These are phyloP conservation scores for Emergomyces africanus DNA, from an alignment of 2,329 filamentous ascomycete genomes.

Conservation along the genomic window DNA sequence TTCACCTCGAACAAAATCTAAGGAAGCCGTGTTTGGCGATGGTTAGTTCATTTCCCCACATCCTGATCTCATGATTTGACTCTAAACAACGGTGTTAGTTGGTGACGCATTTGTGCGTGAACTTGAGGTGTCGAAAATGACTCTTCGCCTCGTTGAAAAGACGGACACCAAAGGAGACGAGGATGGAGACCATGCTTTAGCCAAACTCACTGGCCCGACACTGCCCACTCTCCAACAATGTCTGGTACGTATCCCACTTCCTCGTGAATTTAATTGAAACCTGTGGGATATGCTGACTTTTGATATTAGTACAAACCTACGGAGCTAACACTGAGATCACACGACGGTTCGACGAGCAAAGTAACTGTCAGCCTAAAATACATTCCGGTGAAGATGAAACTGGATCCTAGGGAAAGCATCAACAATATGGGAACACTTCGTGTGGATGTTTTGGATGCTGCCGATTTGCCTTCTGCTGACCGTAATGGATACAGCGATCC, in stretches of 20 bases:
- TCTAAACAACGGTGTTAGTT: constrained; percentile 32
- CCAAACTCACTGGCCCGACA: constrained; percentile 73
- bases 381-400: constrained; percentile 82
- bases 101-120: constrained; percentile 94
- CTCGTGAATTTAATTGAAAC: neutral
- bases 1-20: constrained; percentile 61
- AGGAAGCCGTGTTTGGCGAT: constrained; percentile 67
- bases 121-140: constrained; percentile 90
- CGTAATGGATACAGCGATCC: constrained; percentile 95
- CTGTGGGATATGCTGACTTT: constrained; percentile 4
- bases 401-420: constrained; percentile 92
- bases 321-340: constrained; percentile 63
- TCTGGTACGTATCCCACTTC: constrained; percentile 44
- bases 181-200: constrained; percentile 62
- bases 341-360: constrained; percentile 61
- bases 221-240: constrained; percentile 79
- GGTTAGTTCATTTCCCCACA: constrained; percentile 33
- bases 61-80: neutral
- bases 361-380: constrained; percentile 91
- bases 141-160: constrained; percentile 72
- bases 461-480: constrained; percentile 82
- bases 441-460: constrained; percentile 80
- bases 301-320: constrained; percentile 71
- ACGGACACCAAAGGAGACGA: constrained; percentile 55
- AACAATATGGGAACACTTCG: constrained; percentile 96